These are phyloP conservation scores for Mycena filopes DNA, from an alignment of 768 basidiomycete genomes.

Conservation along the genomic window DNA sequence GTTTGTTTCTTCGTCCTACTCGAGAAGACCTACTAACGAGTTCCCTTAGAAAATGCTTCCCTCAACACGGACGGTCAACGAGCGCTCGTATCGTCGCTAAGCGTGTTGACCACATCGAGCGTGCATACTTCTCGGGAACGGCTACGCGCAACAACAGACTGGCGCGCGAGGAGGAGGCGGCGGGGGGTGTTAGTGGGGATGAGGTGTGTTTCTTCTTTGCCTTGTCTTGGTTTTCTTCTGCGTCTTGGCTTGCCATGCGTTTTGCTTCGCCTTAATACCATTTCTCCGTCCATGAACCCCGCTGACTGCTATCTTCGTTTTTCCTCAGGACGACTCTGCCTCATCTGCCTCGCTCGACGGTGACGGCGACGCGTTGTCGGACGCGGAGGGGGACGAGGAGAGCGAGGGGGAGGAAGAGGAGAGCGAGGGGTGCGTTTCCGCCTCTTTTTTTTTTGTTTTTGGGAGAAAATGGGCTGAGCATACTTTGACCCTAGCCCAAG, in stretches of 20 bases:
- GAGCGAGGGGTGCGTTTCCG: constrained; percentile 51
- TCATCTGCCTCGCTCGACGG: constrained; percentile 62
- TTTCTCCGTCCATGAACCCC: background rate
- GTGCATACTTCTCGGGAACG: too few relatives aligned
- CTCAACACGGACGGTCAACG: too few relatives aligned
- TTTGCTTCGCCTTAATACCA: background rate
- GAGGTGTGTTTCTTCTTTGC: constrained; percentile 26
- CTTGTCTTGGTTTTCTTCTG: background rate
- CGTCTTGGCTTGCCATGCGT: background rate
- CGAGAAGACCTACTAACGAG: too few relatives aligned
- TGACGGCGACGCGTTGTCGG: constrained; percentile 71
- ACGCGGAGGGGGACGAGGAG: constrained; percentile 69
- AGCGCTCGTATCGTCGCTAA: too few relatives aligned
- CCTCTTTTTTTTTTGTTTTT: constrained; percentile 7
- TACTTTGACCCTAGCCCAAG: constrained; percentile 56
- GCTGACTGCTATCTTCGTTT: constrained; percentile 40
- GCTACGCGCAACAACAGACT: too few relatives aligned
- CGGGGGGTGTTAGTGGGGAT: constrained; percentile 34
- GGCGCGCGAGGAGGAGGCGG: constrained; percentile 40
- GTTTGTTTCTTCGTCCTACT: too few relatives aligned
- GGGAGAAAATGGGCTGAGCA: too few relatives aligned
- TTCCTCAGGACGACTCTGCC: constrained; percentile 56
- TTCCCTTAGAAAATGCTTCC: too few relatives aligned
- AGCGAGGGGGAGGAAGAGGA: constrained; percentile 75
- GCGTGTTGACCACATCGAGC: too few relatives aligned